Evolutionary conservation across 2,329 filamentous ascomycete genomes (phyloP).

Genomic region (Coniochaeta pulveracea): DNA sequence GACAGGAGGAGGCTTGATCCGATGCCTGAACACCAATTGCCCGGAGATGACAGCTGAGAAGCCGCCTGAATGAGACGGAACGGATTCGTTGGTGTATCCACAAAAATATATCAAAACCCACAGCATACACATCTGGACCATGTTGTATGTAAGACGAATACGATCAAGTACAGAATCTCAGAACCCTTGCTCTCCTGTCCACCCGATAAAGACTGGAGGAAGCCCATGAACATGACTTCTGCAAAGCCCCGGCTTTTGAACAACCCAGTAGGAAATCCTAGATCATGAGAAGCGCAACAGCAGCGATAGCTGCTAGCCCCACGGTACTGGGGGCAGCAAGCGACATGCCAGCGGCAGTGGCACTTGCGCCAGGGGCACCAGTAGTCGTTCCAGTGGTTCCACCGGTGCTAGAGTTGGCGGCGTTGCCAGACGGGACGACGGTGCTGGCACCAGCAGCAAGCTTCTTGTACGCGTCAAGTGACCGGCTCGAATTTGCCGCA

Average conservation of each 20-base stretch:
- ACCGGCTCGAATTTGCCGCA: slow-evolving; percentile 33
- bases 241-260: too few species aligned
- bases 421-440: slow-evolving; percentile 17
- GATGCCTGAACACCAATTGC: too few species aligned
- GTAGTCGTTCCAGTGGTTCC: slow-evolving; percentile 9
- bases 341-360: slow-evolving; percentile 14
- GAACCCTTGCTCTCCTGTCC: neutral
- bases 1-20: slow-evolving; percentile 20
- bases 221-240: neutral
- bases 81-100: slow-evolving; percentile 1
- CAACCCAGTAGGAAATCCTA: slow-evolving; percentile 20
- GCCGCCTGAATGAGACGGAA: slow-evolving; percentile 2
- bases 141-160: neutral
- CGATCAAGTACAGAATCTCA: slow-evolving; percentile 3
- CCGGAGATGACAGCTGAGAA: neutral
- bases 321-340: slow-evolving; percentile 28
- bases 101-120: slow-evolving; percentile 4
- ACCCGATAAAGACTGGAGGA: neutral
- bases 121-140: too few species aligned
- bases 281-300: slow-evolving; percentile 29
- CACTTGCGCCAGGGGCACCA: slow-evolving; percentile 11
- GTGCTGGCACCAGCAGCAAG: slow-evolving; percentile 21
- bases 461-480: slow-evolving; percentile 36
- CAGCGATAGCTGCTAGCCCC: slow-evolving; percentile 28
- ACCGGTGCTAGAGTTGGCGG: slow-evolving; percentile 8